A percentile compares a stretch with the other conserved stretches of the same genome.
Conservation (phyloP, 371 early-diverging fungal genomes). For the Syncephalastrum racemosum region DNA sequence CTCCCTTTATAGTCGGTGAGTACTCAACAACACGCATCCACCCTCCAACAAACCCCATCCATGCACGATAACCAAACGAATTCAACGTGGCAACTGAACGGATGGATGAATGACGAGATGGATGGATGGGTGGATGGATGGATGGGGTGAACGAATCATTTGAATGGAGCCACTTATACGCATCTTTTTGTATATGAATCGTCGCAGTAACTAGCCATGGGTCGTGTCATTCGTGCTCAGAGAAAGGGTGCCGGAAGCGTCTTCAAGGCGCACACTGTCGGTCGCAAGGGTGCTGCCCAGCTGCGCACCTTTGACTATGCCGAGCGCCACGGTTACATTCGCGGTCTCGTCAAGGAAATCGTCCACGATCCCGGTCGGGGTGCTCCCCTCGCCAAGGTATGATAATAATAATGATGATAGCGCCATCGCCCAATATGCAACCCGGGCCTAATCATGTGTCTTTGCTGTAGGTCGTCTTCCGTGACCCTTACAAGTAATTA, state of each 20-base stretch:
- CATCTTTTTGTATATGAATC: not conserved
- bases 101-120: constrained; percentile 1
- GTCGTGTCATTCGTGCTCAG: constrained; percentile 85
- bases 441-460: not conserved
- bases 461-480: constrained; percentile 46
- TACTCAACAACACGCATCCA: too few species aligned
- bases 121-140: constrained; percentile 12
- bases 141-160: not conserved
- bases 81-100: not conserved
- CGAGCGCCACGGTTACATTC: constrained; percentile 97
- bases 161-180: not conserved
- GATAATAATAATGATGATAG: not conserved
- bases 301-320: constrained; percentile 92
- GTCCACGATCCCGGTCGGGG: constrained; percentile 99
- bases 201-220: constrained; percentile 47
- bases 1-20: too few species aligned
- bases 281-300: constrained; percentile 97
- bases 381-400: constrained; percentile 98
- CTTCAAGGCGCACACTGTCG: constrained; percentile 96
- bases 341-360: constrained; percentile 98
- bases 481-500: constrained; percentile 47
- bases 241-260: constrained; percentile 99
- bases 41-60: too few species aligned
- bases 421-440: not conserved
- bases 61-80: too few species aligned